Base-by-base conservation (phyloP, 1,139 yeast genomes). In the Zhuliangozyma blackwelliae region DNA sequence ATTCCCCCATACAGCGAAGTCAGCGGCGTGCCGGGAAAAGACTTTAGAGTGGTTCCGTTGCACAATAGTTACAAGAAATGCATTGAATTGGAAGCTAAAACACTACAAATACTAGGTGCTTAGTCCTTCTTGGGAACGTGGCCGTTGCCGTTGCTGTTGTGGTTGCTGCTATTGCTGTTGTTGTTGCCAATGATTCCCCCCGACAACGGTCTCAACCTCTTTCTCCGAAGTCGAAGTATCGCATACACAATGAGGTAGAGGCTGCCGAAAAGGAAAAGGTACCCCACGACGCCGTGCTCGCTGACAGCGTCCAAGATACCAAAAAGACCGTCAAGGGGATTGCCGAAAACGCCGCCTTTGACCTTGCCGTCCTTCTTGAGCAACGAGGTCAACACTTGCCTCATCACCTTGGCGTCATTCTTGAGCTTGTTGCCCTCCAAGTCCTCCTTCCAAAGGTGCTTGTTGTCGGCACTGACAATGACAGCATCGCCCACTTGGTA, bases 1-100 rank as follows among this genome's bases (percentile, higher is more conserved):
- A 65, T 83, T 8, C 82, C 88, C 2, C 83, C 89, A 0, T 78
- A 66, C 45, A 70, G 82, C 36, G 58, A 68, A 29, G 84, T 80
- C 5, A 51, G 60, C 47, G 73, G 74, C 0, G 46, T 45, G 7
- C 68, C 72, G 3, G 69, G 70, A 0, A 40, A 40, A 7, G 50
- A 56, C 31, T 65, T 65, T 32, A 29, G 12, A n/a, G 48, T 71
- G 3, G 48, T 38, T 21, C 51, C 55, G n/a, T 54, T 75, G 40
- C 63, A 61, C 31, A 61, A 56, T 33, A 62, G 75, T 32, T 74
- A 59, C 44, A 69, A 70, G 38, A 64, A 56, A 40, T 38, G 63
- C 12, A 68, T 74, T 21, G 80, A 75, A 43, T 28, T 42, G 1
- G 63, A 63, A 35, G 72, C 77, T 2, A 68, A 63, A 40, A 57